Base-by-base conservation (phyloP, 2,329 filamentous ascomycete species). In the Akanthomyces dipterigenus region DNA sequence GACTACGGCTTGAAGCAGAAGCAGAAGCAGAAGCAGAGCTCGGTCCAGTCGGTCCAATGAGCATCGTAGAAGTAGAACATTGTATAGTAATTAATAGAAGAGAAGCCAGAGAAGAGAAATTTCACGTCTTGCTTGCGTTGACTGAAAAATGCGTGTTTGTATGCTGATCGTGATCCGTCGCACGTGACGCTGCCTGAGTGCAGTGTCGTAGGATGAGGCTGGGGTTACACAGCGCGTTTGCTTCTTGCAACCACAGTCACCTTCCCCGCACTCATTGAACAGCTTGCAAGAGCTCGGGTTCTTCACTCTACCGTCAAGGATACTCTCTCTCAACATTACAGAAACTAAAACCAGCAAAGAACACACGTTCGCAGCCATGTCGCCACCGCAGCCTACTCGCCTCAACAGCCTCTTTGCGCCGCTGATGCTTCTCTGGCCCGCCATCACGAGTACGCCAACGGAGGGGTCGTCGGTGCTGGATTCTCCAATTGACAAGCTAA, bases 341-440 rank as follows among this genome's bases (percentile, higher is more conserved):
- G 9, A 7, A 14, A 11, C 45, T 7, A 20, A 12, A 34, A 14
- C 40, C 16, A 26, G 22, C 31, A 18, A 24, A 38, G 6, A 4
- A 54, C 16, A 54, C 3, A 40, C 53, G 3, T 24, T 12, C 38
- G 16, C 14, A 18, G 48, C n/a, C 12, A 46, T 48, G 54, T 42
- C 54, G 20, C 26, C 6, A 48, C 45, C 45, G 3, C 16, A 60
- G 36, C 57, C 46, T 6, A 60, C 46, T 31, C 57, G 57, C 24
- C 24, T 43, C 4, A 53, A n/a, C 48, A 60, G 57, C 49, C 22
- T 60, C 24, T 60, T 24, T 18, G 42, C 57, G 36, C 57, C 57
- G 49, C 20, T 53, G 46, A 14, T 14, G 40, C 46, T 60, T 11
- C 48, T 60, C 8, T 60, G 57, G 57, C 57, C 57, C 8, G 57